Conservation (phyloP, 1,139 yeast genomes). For the Yamadazyma kanchanaburiensis region DNA sequence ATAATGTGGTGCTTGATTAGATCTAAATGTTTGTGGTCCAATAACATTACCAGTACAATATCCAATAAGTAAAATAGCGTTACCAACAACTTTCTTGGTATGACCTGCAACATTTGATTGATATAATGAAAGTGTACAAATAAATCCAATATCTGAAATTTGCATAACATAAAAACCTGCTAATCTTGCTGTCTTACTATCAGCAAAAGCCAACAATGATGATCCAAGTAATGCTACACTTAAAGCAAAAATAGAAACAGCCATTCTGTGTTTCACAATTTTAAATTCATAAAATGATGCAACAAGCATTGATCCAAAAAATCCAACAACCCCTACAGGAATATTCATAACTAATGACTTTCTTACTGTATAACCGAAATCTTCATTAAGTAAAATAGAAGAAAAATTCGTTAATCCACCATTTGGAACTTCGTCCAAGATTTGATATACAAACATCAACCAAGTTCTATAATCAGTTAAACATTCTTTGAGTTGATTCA, state of each 20-base stretch:
- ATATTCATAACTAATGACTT: conserved; percentile 28
- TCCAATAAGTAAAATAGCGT: conserved; percentile 31
- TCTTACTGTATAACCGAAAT: conserved; percentile 32
- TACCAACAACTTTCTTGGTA: conserved; percentile 20
- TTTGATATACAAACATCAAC: conserved; percentile 33
- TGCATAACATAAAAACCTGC: conserved; percentile 6
- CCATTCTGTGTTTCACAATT: conserved; percentile 30
- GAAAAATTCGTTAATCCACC: conserved; percentile 33
- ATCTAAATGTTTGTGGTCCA: conserved; percentile 68
- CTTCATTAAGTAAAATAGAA: conserved; percentile 33
- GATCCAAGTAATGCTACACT: conserved; percentile 33
- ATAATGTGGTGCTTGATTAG: conserved; percentile 50
- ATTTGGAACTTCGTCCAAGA: conserved; percentile 43
- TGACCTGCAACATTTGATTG: conserved; percentile 18
- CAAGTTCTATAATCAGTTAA: conserved; percentile 45
- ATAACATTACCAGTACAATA: conserved; percentile 65
- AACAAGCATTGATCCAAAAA: conserved; percentile 34
- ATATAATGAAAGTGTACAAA: conserved; percentile 11
- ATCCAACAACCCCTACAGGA: conserved; percentile 31
- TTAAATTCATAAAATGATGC: conserved; percentile 20
- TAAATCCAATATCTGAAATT: conserved; percentile 5
- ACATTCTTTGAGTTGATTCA: conserved; percentile 40
- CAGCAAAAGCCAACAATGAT: conserved; percentile 52
- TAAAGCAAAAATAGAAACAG: conserved; percentile 37
- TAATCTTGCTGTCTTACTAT: conserved; percentile 1